These are phyloP conservation scores for Fusarium sp. DNA, from an alignment of 2,329 filamentous ascomycete species.

Conservation along the genomic window DNA sequence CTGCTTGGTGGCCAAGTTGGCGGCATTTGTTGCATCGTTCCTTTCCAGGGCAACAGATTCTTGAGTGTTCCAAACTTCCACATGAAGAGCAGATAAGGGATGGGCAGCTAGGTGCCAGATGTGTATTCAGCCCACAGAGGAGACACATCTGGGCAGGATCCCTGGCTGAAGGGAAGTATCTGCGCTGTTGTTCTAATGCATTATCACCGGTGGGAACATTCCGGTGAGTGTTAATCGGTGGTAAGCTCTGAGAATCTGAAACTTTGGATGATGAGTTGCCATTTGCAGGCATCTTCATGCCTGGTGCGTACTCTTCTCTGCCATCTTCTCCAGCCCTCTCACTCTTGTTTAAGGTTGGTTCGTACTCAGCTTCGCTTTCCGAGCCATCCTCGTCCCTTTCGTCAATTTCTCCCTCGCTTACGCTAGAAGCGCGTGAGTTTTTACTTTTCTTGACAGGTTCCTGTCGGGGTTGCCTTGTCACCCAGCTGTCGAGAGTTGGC, in stretches of 20 bases:
- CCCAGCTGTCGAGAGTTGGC: slow-evolving; percentile 8
- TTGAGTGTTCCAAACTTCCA: slow-evolving; percentile 55
- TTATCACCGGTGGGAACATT: slow-evolving; percentile 44
- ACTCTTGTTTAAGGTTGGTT: slow-evolving; percentile 28
- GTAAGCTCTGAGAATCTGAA: not conserved
- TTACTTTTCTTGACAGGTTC: slow-evolving; percentile 20
- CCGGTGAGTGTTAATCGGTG: slow-evolving; percentile 28
- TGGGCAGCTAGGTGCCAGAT: slow-evolving; percentile 57
- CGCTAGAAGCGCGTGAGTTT: slow-evolving; percentile 31
- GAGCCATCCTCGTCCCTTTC: slow-evolving; percentile 25
- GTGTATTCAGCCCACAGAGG: slow-evolving; percentile 60
- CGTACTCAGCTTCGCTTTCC: slow-evolving; percentile 43
- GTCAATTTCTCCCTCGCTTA: slow-evolving; percentile 28
- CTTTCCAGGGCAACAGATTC: slow-evolving; percentile 60
- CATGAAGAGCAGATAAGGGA: slow-evolving; percentile 60
- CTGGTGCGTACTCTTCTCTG: slow-evolving; percentile 1
- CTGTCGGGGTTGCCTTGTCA: slow-evolving; percentile 3
- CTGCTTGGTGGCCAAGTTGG: slow-evolving; percentile 66
- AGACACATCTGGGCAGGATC: slow-evolving; percentile 59
- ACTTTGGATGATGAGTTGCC: slow-evolving; percentile 7
- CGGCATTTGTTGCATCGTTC: slow-evolving; percentile 67
- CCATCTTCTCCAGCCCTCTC: slow-evolving; percentile 7
- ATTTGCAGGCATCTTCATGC: slow-evolving; percentile 6
- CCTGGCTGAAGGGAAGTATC: slow-evolving; percentile 62
- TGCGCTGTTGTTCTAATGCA: slow-evolving; percentile 52